Conservation (phyloP, 257 asterid species). For the Petunia secreta region DNA sequence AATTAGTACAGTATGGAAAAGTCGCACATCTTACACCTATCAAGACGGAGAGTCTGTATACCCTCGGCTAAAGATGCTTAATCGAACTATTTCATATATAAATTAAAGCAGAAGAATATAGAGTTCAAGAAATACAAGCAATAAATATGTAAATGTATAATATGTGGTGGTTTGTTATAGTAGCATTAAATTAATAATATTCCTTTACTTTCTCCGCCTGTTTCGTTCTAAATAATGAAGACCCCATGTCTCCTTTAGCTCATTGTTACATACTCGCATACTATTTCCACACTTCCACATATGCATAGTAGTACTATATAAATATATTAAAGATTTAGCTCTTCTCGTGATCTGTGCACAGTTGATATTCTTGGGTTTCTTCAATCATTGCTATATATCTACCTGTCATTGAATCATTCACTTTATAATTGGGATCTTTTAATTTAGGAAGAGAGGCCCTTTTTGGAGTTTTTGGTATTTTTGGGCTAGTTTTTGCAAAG, state of each 20-base stretch:
- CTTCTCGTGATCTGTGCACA: conserved; percentile 60
- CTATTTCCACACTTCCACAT: background rate
- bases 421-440: conserved; percentile 60
- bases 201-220: conserved; percentile 54
- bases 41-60: too few relatives aligned
- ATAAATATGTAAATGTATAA: background rate
- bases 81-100: too few relatives aligned
- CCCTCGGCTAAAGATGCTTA: too few relatives aligned
- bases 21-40: too few relatives aligned
- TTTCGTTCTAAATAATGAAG: conserved; percentile 43
- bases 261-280: conserved; percentile 23
- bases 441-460: conserved; percentile 29
- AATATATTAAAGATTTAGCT: background rate
- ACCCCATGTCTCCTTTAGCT: conserved; percentile 1
- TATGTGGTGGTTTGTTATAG: background rate
- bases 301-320: background rate
- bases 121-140: background rate
- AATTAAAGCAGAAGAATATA: background rate
- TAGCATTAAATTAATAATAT: conserved; percentile 29
- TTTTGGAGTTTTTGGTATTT: conserved; percentile 33
- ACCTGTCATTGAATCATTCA: conserved; percentile 46
- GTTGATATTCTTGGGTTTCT: conserved; percentile 49
- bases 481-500: conserved; percentile 41
- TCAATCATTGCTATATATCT: conserved; percentile 38
- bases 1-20: too few relatives aligned